Base-by-base conservation (phyloP, 2,329 filamentous ascomycete species). In the Pezicula radicicola region DNA sequence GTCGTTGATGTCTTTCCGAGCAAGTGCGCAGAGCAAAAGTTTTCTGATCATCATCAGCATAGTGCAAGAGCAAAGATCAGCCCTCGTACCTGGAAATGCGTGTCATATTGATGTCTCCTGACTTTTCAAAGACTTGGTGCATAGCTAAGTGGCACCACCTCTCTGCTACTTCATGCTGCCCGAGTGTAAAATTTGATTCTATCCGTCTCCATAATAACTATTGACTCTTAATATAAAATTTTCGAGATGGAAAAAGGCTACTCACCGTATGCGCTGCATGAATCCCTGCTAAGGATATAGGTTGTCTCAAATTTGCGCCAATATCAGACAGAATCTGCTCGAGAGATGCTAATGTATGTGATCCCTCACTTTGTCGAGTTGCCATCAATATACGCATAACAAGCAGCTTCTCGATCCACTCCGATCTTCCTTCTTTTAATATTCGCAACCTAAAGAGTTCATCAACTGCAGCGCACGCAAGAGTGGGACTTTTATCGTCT, bases 191-290 rank as follows among this genome's bases (percentile, higher is more conserved):
- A 13, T 75, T 73, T 1, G 74, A 69, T 48, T 91, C 87, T n/a
- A 89, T 75, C 25, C 78, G 80, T 68, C 91, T 94, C 91, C 91
- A 97, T 3, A 96, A 71, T 3, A 96, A 68, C 88, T 93, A 54
- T 56, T 36, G 6, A 9, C 10, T 35, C 28, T 64, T 42, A 63
- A 58, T n/a, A 37, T 16, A 18, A 59, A 54, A 43, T 15, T 19
- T 35, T 41, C 15, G n/a, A 2, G 33, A n/a, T 41, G 15, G 19
- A 10, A 27, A 42, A 9, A 13, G 27, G 30, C 19, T 15, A 67
- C 79, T 60, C 64, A 88, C 84, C 33, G 83, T 87, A 59, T 89
- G 86, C 6, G 81, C 80, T 33, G 86, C 85, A 55, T 84, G 81
- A 12, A 88, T 83, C 6, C 84, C 83, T 55, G 81, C 77, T 4